Base-by-base conservation (phyloP, 2,329 filamentous ascomycete species). In the Phialophora chinensis region DNA sequence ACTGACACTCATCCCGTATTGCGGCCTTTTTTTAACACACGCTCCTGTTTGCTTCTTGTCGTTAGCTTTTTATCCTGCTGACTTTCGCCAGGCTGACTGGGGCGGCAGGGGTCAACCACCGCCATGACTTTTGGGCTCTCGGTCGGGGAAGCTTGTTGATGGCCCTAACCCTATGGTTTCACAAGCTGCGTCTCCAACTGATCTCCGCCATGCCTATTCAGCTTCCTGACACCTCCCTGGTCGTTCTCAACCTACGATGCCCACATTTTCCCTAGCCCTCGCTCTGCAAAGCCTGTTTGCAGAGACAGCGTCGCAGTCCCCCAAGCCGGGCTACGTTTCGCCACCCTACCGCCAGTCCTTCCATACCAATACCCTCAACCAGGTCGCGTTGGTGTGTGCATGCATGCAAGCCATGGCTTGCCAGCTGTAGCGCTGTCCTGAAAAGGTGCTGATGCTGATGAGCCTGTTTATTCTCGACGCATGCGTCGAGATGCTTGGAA, bases 381-480 rank as follows among this genome's bases (percentile, higher is more conserved):
- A 7, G 17, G 14, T 5, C 38, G 17, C n/a, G 38, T 44, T n/a
- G 38, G 17, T 44, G 38, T n/a, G 17, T n/a, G 20, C 59, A 47
- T 27, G 33, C 60, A 47, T 27, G 33, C 60, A 49, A 50, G 35
- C 27, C 60, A 31, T 55, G 35, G 60, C 60, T 62, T 47, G 31
- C 60, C 23, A 54, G 38, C 23, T 35, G 31, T 31, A 62, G 31
- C 33, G 20, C 33, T 27, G 12, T 55, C 27, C 52, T 33, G 31
- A 33, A 55, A 33, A 14, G 27, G 52, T 20, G 44, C 44, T 56
- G 52, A 33, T 61, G 59, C 47, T 61, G 58, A 61, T 61, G 42
- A 29, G 17, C 50, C 31, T 56, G 27, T 31, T 7, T 31, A 4
- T 58, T 38, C 10, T 52, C 29, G 42, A 63, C n/a, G 53, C 23